These are phyloP conservation scores for Cladophialophora chaetospira DNA, from an alignment of 2,329 filamentous ascomycete species.

Conservation along the genomic window DNA sequence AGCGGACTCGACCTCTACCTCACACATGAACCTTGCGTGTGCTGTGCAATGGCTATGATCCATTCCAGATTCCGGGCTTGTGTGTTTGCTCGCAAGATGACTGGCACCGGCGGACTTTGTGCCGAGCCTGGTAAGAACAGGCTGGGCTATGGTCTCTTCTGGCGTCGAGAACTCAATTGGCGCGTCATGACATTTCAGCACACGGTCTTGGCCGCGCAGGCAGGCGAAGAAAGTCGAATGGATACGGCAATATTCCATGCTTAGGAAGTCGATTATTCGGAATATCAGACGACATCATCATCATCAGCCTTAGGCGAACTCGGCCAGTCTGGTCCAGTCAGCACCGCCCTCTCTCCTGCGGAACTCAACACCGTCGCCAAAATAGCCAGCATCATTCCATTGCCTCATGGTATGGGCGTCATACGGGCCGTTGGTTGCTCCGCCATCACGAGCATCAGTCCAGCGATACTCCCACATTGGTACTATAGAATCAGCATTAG, in stretches of 20 bases:
- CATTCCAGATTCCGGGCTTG: slow-evolving; percentile 90
- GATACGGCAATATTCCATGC: slow-evolving; percentile 32
- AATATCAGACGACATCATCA: slow-evolving; percentile 40
- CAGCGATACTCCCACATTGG: slow-evolving; percentile 88
- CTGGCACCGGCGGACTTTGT: slow-evolving; percentile 76
- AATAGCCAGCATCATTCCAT: slow-evolving; percentile 91
- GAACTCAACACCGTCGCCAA: slow-evolving; percentile 85
- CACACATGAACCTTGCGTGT: slow-evolving; percentile 93
- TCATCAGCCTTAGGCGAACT: slow-evolving; percentile 52
- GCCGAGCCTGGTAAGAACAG: slow-evolving; percentile 46
- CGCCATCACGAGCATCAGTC: slow-evolving; percentile 82
- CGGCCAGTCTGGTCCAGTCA: slow-evolving; percentile 55
- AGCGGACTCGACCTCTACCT: slow-evolving; percentile 91
- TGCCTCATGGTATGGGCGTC: slow-evolving; percentile 82
- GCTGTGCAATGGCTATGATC: slow-evolving; percentile 95
- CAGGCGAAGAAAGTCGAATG: slow-evolving; percentile 19
- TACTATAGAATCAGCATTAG: slow-evolving; percentile 27
- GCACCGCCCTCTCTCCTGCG: slow-evolving; percentile 58
- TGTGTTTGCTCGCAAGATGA: slow-evolving; percentile 78
- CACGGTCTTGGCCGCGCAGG: slow-evolving; percentile 34
- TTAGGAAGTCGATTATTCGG: slow-evolving; percentile 34
- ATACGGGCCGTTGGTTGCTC: slow-evolving; percentile 80
- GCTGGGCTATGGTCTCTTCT: slow-evolving; percentile 63
- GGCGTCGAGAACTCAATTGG: slow-evolving; percentile 61
- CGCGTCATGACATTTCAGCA: slow-evolving; percentile 52